These are phyloP conservation scores for Pythium volutum DNA, from an alignment of 352 stramenopile genomes.

Conservation along the genomic window DNA sequence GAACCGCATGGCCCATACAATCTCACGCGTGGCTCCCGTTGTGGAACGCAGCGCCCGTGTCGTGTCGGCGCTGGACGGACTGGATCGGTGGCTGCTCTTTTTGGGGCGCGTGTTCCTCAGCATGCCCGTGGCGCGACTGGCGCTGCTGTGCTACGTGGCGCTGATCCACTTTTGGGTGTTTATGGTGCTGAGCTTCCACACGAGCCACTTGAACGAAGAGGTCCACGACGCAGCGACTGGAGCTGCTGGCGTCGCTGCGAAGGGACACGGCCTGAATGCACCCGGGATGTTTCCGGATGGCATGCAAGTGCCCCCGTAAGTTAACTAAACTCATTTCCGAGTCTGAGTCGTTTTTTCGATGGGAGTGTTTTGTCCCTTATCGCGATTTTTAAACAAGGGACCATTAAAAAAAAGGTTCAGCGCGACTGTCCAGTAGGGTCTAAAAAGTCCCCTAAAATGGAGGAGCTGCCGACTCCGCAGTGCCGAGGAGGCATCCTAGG, in stretches of 20 bases:
- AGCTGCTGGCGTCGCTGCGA: slow-evolving; percentile 24
- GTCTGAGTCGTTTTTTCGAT: slow-evolving; percentile 4
- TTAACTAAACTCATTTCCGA: slow-evolving; percentile 27
- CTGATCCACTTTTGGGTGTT: slow-evolving; percentile 87
- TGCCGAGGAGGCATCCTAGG: too few species aligned
- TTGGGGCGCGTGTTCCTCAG: slow-evolving; percentile 76
- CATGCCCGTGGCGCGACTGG: slow-evolving; percentile 70
- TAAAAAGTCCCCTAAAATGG: neutral
- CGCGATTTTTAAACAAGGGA: slow-evolving; percentile 3
- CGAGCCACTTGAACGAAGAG: slow-evolving; percentile 79
- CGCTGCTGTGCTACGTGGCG: slow-evolving; percentile 69
- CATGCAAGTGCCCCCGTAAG: slow-evolving; percentile 30
- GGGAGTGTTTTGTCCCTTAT: neutral
- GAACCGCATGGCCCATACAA: slow-evolving; percentile 66
- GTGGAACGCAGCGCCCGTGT: slow-evolving; percentile 66
- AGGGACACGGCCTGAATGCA: slow-evolving; percentile 18
- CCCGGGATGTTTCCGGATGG: slow-evolving; percentile 24
- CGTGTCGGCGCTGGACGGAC: slow-evolving; percentile 54
- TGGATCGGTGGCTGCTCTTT: slow-evolving; percentile 76
- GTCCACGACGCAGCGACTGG: slow-evolving; percentile 36
- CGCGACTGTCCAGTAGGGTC: neutral
- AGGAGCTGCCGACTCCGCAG: too few species aligned
- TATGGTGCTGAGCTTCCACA: slow-evolving; percentile 85
- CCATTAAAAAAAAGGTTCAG: slow-evolving; percentile 3
- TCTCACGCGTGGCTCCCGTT: slow-evolving; percentile 64